Percentiles rank a stretch among this genome's conserved stretches.
phyloP scores from a whole-genome alignment of 495 filamentous ascomycete genomes.

The Penicillium diatomitis region DNA sequence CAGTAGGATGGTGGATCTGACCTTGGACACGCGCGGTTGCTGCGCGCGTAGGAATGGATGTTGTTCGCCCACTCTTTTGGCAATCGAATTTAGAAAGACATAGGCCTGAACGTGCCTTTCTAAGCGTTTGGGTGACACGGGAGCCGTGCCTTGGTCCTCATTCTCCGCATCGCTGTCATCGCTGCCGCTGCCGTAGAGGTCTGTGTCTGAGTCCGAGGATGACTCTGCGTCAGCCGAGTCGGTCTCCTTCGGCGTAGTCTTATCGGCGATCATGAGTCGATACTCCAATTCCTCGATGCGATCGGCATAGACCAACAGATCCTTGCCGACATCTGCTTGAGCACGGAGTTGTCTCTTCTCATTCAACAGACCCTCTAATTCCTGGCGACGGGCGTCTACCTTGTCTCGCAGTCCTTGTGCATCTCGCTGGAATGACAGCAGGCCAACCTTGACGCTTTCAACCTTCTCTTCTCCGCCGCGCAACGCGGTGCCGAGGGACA shows the following conservation, averaged over 20 bases:
- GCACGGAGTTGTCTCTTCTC: constrained; percentile 44
- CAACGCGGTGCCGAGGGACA: constrained; percentile 71
- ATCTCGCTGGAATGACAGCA: constrained; percentile 76
- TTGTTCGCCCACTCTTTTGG: constrained; percentile 41
- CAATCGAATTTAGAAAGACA: constrained; percentile 42
- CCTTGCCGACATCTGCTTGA: constrained; percentile 50
- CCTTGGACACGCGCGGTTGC: constrained; percentile 44
- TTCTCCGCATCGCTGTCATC: constrained; percentile 47
- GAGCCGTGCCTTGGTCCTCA: constrained; percentile 32
- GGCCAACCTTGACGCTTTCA: constrained; percentile 80
- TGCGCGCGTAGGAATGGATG: constrained; percentile 61
- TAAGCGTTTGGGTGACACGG: constrained; percentile 43
- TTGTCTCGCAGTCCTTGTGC: constrained; percentile 49
- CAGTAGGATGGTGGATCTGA: constrained; percentile 70
- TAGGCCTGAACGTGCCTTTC: constrained; percentile 50
- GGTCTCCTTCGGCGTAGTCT: constrained; percentile 4
- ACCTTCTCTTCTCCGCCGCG: constrained; percentile 84
- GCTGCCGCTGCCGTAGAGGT: constrained; percentile 36
- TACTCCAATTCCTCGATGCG: constrained; percentile 68
- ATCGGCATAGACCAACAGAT: constrained; percentile 61
- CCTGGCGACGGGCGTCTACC: constrained; percentile 43
- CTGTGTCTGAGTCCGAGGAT: constrained; percentile 25
- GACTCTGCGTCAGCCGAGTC: constrained; percentile 9
- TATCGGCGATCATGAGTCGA: constrained; percentile 47
- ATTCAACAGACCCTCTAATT: constrained; percentile 45